Evolutionary conservation across 345 rosid species (phyloP).

Genomic region (Citrus unshiu): DNA sequence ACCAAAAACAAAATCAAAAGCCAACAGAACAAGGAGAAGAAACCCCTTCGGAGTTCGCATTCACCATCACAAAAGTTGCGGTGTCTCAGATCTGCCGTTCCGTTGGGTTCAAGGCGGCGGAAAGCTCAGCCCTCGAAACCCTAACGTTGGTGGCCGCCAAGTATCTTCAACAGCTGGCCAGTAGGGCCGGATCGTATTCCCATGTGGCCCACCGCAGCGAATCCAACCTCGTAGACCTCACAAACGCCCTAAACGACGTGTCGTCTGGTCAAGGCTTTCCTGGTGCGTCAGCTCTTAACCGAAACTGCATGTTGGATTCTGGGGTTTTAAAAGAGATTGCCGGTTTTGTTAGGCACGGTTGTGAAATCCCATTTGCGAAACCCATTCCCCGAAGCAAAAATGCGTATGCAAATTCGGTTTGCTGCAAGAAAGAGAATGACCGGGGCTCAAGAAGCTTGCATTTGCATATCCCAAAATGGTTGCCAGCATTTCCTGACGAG

Average conservation of each 20-base stretch:
- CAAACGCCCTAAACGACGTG: slow-evolving; percentile 42
- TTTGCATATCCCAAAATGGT: slow-evolving; percentile 35
- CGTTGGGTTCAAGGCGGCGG: slow-evolving; percentile 39
- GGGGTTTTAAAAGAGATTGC: slow-evolving; percentile 27
- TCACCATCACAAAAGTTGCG: slow-evolving; percentile 40
- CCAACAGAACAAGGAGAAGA: slow-evolving; percentile 13
- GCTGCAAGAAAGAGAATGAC: too few species aligned
- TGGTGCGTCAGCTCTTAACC: slow-evolving; percentile 41
- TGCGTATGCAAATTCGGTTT: neutral
- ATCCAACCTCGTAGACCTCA: slow-evolving; percentile 46
- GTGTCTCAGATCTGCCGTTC: slow-evolving; percentile 62
- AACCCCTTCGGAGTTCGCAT: slow-evolving; percentile 29
- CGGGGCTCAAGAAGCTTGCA: neutral
- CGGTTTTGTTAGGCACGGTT: slow-evolving; percentile 28
- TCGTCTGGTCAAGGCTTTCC: slow-evolving; percentile 30
- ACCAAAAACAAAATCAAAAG: neutral
- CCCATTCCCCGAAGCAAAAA: slow-evolving; percentile 30
- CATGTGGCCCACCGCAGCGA: slow-evolving; percentile 45
- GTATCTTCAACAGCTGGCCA: slow-evolving; percentile 41
- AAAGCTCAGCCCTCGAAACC: slow-evolving; percentile 40
- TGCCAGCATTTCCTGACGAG: slow-evolving; percentile 34
- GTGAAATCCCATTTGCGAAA: slow-evolving; percentile 60
- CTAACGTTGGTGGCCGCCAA: slow-evolving; percentile 41
- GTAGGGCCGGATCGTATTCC: slow-evolving; percentile 33
- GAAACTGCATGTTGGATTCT: slow-evolving; percentile 27